Percentiles rank a stretch among this genome's conserved stretches.
These are phyloP conservation scores for Epipyxis sp. DNA, from an alignment of 108 stramenopile genomes.

Conservation along the genomic window DNA sequence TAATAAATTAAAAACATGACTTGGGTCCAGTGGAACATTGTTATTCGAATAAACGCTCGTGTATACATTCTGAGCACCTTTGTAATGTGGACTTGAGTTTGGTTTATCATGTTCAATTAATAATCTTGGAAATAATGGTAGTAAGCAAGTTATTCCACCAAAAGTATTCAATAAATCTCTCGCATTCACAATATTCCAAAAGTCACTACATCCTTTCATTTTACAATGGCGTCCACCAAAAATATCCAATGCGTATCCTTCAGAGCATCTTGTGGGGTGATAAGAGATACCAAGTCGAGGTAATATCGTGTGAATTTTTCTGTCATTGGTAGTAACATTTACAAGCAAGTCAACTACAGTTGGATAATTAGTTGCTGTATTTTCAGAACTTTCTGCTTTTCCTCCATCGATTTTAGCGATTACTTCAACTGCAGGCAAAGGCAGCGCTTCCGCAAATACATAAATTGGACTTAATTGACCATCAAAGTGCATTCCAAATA, in stretches of 20 bases:
- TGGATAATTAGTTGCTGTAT: not conserved
- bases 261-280: constrained; percentile 16
- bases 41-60: not conserved
- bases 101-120: constrained; percentile 15
- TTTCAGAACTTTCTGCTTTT: not conserved
- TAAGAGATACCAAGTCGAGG: not conserved
- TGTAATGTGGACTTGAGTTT: not conserved
- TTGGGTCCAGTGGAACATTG: not conserved
- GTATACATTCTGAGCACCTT: no score
- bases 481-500: constrained; percentile 21
- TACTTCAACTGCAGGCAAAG: not conserved
- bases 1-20: not conserved
- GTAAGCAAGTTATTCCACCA: constrained; percentile 27
- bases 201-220: not conserved
- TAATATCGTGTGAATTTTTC: not conserved
- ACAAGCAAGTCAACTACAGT: not conserved
- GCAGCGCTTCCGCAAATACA: constrained; percentile 14
- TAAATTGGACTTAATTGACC: constrained; percentile 29
- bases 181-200: not conserved
- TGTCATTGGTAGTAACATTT: not conserved
- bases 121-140: constrained; percentile 23
- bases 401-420: not conserved
- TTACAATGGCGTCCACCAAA: not conserved
- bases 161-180: not conserved
- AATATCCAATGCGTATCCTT: not conserved